Conservation (phyloP, 305 asterid genomes). For the Ajuga reptans region DNA sequence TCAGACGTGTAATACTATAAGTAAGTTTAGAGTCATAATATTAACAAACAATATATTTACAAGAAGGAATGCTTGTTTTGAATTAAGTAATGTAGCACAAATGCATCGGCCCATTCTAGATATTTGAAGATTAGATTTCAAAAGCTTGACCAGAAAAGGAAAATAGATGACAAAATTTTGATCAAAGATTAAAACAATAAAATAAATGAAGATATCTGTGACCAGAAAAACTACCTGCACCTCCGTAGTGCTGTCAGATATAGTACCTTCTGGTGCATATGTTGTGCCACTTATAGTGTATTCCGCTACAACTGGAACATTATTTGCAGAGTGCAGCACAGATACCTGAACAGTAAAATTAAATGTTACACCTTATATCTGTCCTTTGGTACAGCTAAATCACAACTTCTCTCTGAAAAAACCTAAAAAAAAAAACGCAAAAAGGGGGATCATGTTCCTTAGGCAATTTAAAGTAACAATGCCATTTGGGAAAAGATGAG, state of each 20-base stretch:
- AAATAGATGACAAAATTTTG: constrained; percentile 1
- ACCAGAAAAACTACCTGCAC: constrained; percentile 49
- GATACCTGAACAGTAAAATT: constrained; percentile 49
- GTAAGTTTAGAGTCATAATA: neutral
- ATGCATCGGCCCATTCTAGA: neutral
- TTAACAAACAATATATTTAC: neutral
- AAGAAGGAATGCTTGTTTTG: neutral
- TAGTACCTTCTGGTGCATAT: constrained; percentile 89
- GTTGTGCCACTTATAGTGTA: constrained; percentile 87
- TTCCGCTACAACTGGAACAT: constrained; percentile 56
- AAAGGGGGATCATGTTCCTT: neutral
- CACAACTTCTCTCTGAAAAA: no score
- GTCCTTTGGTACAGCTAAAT: neutral
- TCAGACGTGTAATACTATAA: neutral
- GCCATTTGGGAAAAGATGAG: neutral
- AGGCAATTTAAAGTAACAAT: constrained; percentile 9
- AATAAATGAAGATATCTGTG: neutral
- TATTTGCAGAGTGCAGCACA: constrained; percentile 68
- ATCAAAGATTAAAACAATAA: neutral
- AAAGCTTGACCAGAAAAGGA: neutral
- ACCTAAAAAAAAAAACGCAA: neutral
- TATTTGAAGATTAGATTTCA: neutral
- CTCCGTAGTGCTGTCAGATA: constrained; percentile 51
- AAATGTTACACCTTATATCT: constrained; percentile 11
- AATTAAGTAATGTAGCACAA: neutral